Conservation (phyloP, 2,329 filamentous ascomycete genomes). For the Aspergillus brunneoviolaceus region DNA sequence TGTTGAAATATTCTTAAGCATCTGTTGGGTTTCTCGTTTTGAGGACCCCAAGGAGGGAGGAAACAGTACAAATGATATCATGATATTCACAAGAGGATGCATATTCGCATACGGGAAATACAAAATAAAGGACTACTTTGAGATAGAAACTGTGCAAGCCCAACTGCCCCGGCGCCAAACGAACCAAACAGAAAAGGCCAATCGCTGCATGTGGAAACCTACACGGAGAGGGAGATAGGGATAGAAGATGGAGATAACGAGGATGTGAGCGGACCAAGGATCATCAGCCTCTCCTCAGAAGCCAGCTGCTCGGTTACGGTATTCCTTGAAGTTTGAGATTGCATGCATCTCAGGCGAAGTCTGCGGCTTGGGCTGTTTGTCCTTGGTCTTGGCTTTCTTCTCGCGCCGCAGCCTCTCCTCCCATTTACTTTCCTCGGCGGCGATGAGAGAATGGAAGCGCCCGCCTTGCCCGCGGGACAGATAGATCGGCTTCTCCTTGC, state of each 20-base stretch:
- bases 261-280: neutral
- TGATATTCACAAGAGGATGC: neutral
- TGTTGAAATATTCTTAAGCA: no score
- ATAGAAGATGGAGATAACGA: neutral
- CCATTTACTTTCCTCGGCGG: slow-evolving; percentile 52
- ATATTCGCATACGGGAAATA: neutral
- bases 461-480: slow-evolving; percentile 53
- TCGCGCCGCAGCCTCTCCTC: slow-evolving; percentile 41
- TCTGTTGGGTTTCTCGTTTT: no score
- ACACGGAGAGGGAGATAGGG: neutral
- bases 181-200: neutral
- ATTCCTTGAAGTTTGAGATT: slow-evolving; percentile 45
- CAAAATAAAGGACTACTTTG: neutral
- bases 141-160: neutral
- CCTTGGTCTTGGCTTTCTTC: slow-evolving; percentile 32
- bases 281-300: slow-evolving; percentile 12
- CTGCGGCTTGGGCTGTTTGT: slow-evolving; percentile 13
- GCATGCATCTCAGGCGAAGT: slow-evolving; percentile 16
- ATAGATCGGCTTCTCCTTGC: slow-evolving; percentile 57
- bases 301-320: slow-evolving; percentile 40
- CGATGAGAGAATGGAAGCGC: slow-evolving; percentile 52
- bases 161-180: neutral
- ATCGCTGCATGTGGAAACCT: neutral
- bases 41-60: neutral
- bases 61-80: neutral